Evolutionary conservation across 2,329 filamentous ascomycete species (phyloP).

Genomic region (Phyllosticta citrichinensis): DNA sequence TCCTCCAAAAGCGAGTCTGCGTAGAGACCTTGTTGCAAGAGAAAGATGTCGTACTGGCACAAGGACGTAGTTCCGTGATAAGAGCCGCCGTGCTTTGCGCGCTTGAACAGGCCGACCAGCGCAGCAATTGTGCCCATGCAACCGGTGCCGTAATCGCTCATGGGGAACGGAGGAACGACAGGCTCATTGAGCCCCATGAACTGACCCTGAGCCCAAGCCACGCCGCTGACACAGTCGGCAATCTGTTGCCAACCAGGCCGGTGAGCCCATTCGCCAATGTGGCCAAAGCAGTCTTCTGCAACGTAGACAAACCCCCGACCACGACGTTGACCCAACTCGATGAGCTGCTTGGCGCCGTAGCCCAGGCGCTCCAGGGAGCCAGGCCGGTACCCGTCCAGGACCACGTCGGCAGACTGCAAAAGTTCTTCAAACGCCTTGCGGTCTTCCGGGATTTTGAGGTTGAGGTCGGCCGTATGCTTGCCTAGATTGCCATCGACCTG

Average conservation of each 20-base stretch:
- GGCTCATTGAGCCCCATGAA: conserved; percentile 54
- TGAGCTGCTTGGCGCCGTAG: conserved; percentile 48
- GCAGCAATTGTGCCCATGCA: conserved; percentile 62
- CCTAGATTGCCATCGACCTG: conserved; percentile 64
- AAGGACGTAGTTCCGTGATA: conserved; percentile 56
- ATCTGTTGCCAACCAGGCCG: conserved; percentile 65
- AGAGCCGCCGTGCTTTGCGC: conserved; percentile 53
- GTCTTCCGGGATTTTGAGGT: conserved; percentile 48
- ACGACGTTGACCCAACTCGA: conserved; percentile 42
- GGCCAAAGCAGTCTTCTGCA: conserved; percentile 63
- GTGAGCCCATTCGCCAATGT: conserved; percentile 51
- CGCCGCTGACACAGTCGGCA: conserved; percentile 53
- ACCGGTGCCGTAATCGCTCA: conserved; percentile 57
- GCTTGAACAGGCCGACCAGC: conserved; percentile 51
- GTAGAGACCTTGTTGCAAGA: conserved; percentile 52
- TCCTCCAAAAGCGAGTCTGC: conserved; percentile 42
- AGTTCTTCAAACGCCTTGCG: conserved; percentile 48
- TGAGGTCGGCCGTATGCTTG: conserved; percentile 55
- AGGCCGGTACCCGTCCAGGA: conserved; percentile 61
- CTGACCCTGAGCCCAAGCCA: conserved; percentile 52
- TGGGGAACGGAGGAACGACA: conserved; percentile 53
- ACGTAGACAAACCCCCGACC: conserved; percentile 58
- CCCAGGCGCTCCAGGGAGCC: conserved; percentile 54
- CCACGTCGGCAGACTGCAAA: conserved; percentile 52
- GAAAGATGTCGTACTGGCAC: conserved; percentile 57